These are phyloP conservation scores for Canariomyces notabilis DNA, from an alignment of 2,329 filamentous ascomycete genomes.

Conservation along the genomic window DNA sequence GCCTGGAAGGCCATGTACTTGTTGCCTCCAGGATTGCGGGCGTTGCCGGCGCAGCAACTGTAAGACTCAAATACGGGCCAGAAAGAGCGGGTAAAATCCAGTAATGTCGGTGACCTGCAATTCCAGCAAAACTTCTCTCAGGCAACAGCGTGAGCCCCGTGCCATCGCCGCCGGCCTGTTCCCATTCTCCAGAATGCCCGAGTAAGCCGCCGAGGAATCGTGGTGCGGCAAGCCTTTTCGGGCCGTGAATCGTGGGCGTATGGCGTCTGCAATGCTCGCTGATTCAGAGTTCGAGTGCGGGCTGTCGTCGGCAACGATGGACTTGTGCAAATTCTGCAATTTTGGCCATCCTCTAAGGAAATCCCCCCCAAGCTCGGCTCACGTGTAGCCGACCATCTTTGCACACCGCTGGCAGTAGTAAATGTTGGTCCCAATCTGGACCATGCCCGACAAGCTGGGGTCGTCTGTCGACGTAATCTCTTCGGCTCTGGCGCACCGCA, in stretches of 20 bases:
- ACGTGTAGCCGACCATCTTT: constrained; percentile 59
- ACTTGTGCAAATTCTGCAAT: too few relatives aligned
- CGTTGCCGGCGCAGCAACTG: too few relatives aligned
- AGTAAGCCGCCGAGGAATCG: not conserved
- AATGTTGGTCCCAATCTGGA: constrained; percentile 59
- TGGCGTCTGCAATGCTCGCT: not conserved
- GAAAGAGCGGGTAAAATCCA: too few relatives aligned
- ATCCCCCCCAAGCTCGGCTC: constrained; percentile 27
- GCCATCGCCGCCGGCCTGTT: not conserved
- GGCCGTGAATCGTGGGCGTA: not conserved
- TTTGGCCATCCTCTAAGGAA: constrained; percentile 5
- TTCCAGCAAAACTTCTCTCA: not conserved
- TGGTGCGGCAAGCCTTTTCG: not conserved
- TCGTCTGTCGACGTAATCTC: constrained; percentile 59
- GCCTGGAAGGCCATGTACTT: too few relatives aligned
- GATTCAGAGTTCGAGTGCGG: too few relatives aligned
- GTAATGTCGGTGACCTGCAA: too few relatives aligned
- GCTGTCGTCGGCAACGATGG: too few relatives aligned
- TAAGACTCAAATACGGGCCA: too few relatives aligned
- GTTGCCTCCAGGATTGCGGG: too few relatives aligned
- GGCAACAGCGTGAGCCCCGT: not conserved
- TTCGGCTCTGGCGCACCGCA: constrained; percentile 55
- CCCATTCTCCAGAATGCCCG: not conserved
- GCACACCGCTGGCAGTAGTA: constrained; percentile 64
- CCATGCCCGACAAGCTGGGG: constrained; percentile 54